Percentiles rank a stretch among this genome's conserved stretches.
These are phyloP conservation scores for Phialocephala sp. DNA, from an alignment of 2,329 filamentous ascomycete species.

Conservation along the genomic window DNA sequence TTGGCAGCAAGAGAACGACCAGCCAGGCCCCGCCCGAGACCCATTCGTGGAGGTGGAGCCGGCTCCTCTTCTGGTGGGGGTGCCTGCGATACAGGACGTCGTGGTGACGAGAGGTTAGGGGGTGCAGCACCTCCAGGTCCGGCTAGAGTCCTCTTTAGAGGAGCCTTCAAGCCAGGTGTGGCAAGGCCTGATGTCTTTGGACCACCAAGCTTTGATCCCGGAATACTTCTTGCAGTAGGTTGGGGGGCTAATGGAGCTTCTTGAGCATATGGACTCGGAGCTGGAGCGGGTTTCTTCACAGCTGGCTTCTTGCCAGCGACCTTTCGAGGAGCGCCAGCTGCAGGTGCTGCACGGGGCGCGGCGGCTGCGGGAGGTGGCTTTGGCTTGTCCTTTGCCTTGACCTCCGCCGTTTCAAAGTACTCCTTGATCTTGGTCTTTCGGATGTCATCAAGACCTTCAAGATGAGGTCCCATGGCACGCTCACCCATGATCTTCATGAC, in stretches of 20 bases:
- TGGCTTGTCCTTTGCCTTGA: slow-evolving; percentile 90
- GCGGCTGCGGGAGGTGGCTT: slow-evolving; percentile 75
- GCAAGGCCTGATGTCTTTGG: slow-evolving; percentile 58
- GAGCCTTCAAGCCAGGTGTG: slow-evolving; percentile 57
- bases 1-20: slow-evolving; percentile 86
- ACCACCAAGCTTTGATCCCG: slow-evolving; percentile 59
- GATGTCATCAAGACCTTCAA: slow-evolving; percentile 94
- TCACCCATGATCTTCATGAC: slow-evolving; percentile 99
- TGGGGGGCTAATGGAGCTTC: slow-evolving; percentile 64
- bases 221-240: slow-evolving; percentile 57
- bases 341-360: slow-evolving; percentile 55
- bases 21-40: slow-evolving; percentile 71
- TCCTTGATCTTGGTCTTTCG: slow-evolving; percentile 96
- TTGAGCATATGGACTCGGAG: slow-evolving; percentile 50
- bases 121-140: slow-evolving; percentile 50
- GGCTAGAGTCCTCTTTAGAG: slow-evolving; percentile 59
- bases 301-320: slow-evolving; percentile 46
- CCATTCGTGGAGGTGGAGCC: slow-evolving; percentile 38
- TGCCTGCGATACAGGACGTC: slow-evolving; percentile 52
- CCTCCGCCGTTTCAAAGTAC: slow-evolving; percentile 80
- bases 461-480: slow-evolving; percentile 88
- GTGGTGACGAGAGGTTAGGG: slow-evolving; percentile 50
- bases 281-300: slow-evolving; percentile 54
- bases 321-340: slow-evolving; percentile 52
- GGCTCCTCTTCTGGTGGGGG: slow-evolving; percentile 53